Evolutionary conservation across 345 rosid species (phyloP), one percentile per base, ranked within the genome.

Genomic region (Gossypium arboreum): DNA sequence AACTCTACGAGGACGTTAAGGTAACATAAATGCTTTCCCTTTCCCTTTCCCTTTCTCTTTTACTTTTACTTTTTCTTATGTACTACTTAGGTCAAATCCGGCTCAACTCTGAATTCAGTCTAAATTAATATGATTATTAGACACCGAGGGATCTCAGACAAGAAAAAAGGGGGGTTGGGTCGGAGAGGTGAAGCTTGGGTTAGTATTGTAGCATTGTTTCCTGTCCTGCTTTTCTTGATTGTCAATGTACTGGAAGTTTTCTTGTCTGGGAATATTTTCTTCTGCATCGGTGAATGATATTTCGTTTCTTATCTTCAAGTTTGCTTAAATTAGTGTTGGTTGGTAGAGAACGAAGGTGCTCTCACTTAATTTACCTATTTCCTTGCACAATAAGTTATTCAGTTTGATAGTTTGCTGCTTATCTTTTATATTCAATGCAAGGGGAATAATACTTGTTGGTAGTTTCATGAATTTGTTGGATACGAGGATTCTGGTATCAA

Each of bases 1-100:
- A 95, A 80, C 94, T 93, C 22, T 95, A 90, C 25, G 89, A 86
- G 65, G 99, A 95, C 81, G 93, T 95, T 59, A 95, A 95, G 97
- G 99, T 93, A 79, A 47, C 5, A 22, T 20, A 57, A 57, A 11
- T 29, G 15, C 56, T 47, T 8, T n/a, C 52, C 10, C 20, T 48
- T 20, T 52, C 71, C 0, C 2, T 56, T 57, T 10, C 56, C 12
- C 29, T 55, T 25, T 39, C 39, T 65, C 20, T 20, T 20, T 20
- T 1, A 1, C 4, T 15, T 43, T 12, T 77, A 48, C 52, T 34
- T 34, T 34, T 34, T 34, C 41, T 34, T 34, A 34, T 34, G 41
- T 34, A 5, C 41, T 5, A 34, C 41, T 34, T 34, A 6, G 41
- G 5, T 34, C 41, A 7, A 34, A 34, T 34, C 41, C 7, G 7